Percentiles rank a stretch among this genome's conserved stretches.
Conservation (phyloP, 73 alveolate species). For the Tetrahymena malaccensis region DNA sequence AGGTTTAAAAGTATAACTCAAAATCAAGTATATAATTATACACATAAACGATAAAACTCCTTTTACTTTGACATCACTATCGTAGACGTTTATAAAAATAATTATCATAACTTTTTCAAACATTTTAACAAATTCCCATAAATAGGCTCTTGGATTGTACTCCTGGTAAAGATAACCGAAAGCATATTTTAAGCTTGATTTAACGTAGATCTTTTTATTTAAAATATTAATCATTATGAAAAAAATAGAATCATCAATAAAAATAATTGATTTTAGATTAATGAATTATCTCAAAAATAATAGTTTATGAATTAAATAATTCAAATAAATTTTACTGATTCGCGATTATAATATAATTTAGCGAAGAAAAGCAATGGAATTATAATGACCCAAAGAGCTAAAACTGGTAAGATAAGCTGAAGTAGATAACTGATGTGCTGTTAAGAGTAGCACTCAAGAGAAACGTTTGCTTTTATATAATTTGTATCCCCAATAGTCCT, state of each 20-base stretch:
- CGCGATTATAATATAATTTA: background rate
- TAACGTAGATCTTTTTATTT: background rate
- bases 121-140: conserved; percentile 43
- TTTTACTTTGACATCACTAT: background rate
- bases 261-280: background rate
- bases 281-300: background rate
- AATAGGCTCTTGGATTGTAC: conserved; percentile 11
- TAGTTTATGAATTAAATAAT: background rate
- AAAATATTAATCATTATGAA: background rate
- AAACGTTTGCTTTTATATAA: conserved; percentile 6
- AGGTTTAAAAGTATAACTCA: conserved; percentile 7
- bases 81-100: conserved; percentile 3
- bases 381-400: conserved; percentile 2
- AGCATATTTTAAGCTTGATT: background rate
- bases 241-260: background rate
- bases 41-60: conserved; percentile 12
- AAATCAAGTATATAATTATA: conserved; percentile 5
- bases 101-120: conserved; percentile 5
- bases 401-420: background rate
- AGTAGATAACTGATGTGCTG: conserved; percentile 3
- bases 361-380: conserved; percentile 5
- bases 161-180: conserved; percentile 29
- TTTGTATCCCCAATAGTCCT: conserved; percentile 3
- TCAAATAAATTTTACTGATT: background rate
- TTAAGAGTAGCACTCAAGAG: background rate